A percentile compares a stretch with the other conserved stretches of the same genome.
phyloP scores from a whole-genome alignment of 78 protist genomes.

The Planoprotostelium fungivorum region DNA sequence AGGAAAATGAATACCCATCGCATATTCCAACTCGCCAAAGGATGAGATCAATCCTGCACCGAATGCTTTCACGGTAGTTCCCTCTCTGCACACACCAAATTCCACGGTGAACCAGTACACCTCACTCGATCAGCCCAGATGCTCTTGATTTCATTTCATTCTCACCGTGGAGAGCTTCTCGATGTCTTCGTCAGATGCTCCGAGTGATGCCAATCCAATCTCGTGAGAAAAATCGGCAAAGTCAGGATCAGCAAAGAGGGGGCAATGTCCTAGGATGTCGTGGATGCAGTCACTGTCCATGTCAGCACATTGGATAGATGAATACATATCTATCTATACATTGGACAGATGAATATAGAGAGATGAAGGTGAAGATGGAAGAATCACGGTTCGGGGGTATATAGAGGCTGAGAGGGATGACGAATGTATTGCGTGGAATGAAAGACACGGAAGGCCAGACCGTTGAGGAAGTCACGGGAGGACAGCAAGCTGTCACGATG shows the following conservation, averaged over 20 bases:
- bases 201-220: conserved; percentile 90
- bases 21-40: conserved; percentile 87
- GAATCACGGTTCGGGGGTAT: conserved; percentile 96
- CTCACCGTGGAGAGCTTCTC: conserved; percentile 70
- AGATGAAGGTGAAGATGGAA: conserved; percentile 15
- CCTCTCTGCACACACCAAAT: conserved; percentile 89
- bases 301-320: not conserved
- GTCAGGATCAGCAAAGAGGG: conserved; percentile 89
- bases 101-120: conserved; percentile 94
- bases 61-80: conserved; percentile 69
- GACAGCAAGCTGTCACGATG: too few species aligned
- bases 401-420: conserved; percentile 85
- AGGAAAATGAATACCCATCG: not conserved
- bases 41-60: conserved; percentile 96
- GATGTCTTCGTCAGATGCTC: conserved; percentile 91
- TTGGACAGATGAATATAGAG: too few species aligned
- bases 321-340: too few species aligned
- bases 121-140: not conserved
- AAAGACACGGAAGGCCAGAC: conserved; percentile 91
- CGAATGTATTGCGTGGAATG: conserved; percentile 94
- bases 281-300: conserved; percentile 30
- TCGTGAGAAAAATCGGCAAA: conserved; percentile 92
- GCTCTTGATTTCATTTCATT: too few species aligned
- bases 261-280: conserved; percentile 94
- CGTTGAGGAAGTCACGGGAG: conserved; percentile 87